A percentile compares a stretch with the other conserved stretches of the same genome.
phyloP scores from a whole-genome alignment of 1,284 basidiomycete genomes.

The Melampsora americana region DNA sequence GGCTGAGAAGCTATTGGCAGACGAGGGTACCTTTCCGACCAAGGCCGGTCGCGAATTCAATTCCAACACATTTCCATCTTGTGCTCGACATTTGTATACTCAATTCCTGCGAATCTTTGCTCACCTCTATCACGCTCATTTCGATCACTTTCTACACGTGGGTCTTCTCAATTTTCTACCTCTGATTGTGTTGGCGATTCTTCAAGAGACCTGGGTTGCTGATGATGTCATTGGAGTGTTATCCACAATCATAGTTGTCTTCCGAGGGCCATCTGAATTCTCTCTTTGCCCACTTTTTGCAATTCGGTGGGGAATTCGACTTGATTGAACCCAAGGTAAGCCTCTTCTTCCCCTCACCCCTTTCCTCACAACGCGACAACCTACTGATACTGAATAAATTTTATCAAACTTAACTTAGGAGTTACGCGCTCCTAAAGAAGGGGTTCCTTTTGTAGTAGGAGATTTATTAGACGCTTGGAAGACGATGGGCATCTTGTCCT shows the following conservation, averaged over 20 bases:
- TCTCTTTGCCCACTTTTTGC: constrained; percentile 42
- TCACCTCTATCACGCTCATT: constrained; percentile 44
- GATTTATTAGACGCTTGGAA: constrained; percentile 44
- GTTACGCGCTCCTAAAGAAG: constrained; percentile 41
- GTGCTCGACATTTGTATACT: constrained; percentile 35
- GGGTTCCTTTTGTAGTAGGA: constrained; percentile 38
- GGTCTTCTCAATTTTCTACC: not conserved
- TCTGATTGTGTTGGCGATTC: not conserved
- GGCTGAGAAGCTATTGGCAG: constrained; percentile 89
- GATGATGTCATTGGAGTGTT: not conserved
- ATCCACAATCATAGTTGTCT: constrained; percentile 7
- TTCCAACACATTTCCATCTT: constrained; percentile 39
- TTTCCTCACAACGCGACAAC: too few species aligned
- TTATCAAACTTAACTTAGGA: constrained; percentile 17
- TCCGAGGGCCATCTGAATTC: constrained; percentile 44
- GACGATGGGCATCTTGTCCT: constrained; percentile 41
- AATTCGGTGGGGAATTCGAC: constrained; percentile 42
- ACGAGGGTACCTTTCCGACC: constrained; percentile 89
- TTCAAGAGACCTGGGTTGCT: not conserved
- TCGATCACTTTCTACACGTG: constrained; percentile 43
- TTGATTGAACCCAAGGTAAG: constrained; percentile 40
- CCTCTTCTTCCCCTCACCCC: not conserved
- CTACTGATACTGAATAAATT: not conserved
- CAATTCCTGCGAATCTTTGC: constrained; percentile 44
- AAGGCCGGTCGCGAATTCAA: constrained; percentile 68